A percentile compares a stretch with the other conserved stretches of the same genome.
These are phyloP conservation scores for Penicillium sp. DNA, from an alignment of 2,329 filamentous ascomycete species.

Conservation along the genomic window DNA sequence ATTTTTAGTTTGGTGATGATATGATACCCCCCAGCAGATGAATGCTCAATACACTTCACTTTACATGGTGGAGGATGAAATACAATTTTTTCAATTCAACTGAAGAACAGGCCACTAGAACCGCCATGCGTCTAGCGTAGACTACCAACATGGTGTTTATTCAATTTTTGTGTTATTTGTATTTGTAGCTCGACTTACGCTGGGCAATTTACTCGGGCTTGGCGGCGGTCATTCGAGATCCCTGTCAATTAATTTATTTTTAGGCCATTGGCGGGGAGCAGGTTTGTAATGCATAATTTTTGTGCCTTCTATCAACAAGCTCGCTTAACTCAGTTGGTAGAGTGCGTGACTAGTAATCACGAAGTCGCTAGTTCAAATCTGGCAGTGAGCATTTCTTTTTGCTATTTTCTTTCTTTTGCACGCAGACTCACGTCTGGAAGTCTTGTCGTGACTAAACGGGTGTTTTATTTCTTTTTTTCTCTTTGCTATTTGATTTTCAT, in stretches of 20 bases:
- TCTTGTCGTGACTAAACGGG: not conserved
- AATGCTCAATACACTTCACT: constrained; percentile 15
- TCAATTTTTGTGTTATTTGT: too few relatives aligned
- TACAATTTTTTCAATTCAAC: constrained; percentile 11
- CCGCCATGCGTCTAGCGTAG: not conserved
- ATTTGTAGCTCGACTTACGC: too few relatives aligned
- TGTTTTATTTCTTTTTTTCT: not conserved
- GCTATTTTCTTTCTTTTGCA: not conserved
- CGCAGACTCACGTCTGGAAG: too few relatives aligned
- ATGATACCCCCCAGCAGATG: constrained; percentile 40
- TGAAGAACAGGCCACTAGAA: not conserved
- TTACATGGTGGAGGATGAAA: constrained; percentile 19
- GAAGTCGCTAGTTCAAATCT: constrained; percentile 15
- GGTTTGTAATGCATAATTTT: not conserved
- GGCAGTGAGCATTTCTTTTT: constrained; percentile 10
- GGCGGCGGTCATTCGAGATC: too few relatives aligned
- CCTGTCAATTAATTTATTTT: too few relatives aligned
- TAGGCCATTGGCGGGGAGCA: too few relatives aligned
- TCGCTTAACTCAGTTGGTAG: constrained; percentile 14
- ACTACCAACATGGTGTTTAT: not conserved
- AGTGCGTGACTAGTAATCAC: constrained; percentile 14
- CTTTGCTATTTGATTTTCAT: not conserved
- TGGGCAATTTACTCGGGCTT: too few relatives aligned
- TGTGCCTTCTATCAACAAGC: not conserved
- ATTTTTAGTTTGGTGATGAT: constrained; percentile 34